Conservation (phyloP, 306 rosid species). For the Dicorynia guianensis region DNA sequence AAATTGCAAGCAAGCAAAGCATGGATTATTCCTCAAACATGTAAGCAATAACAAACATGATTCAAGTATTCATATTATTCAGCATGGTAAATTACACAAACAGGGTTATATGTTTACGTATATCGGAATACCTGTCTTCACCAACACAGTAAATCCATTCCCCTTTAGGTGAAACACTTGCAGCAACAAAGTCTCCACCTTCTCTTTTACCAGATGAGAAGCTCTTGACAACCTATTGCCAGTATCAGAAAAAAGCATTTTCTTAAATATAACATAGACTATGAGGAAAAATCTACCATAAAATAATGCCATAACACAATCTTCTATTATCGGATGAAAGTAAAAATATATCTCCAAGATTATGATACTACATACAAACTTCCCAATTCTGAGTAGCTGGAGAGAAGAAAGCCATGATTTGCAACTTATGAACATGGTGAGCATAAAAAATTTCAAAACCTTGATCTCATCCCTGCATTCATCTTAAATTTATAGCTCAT, state of each 20-base stretch:
- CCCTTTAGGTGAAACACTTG: constrained; percentile 95
- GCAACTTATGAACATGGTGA: background rate
- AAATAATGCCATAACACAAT: background rate
- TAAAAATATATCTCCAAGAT: constrained; percentile 9
- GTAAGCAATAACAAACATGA: constrained; percentile 19
- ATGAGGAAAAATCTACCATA: background rate
- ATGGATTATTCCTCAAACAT: background rate
- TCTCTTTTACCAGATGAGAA: constrained; percentile 99
- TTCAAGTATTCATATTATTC: background rate
- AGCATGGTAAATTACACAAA: background rate
- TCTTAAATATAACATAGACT: background rate
- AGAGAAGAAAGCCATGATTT: background rate
- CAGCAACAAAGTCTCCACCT: constrained; percentile 97
- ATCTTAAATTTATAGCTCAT: background rate
- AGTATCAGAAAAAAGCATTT: background rate
- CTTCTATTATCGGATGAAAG: background rate
- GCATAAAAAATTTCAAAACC: background rate
- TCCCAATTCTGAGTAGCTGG: background rate
- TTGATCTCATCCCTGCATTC: background rate
- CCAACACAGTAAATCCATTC: constrained; percentile 99
- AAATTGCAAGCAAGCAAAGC: background rate
- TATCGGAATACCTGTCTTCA: constrained; percentile 81
- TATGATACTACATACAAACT: background rate
- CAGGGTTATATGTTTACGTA: background rate
- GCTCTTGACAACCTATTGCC: constrained; percentile 89